A percentile compares a stretch with the other conserved stretches of the same genome.
phyloP scores from a whole-genome alignment of 192 early-diverging fungal species.

The Lunasporangiospora selenospora region DNA sequence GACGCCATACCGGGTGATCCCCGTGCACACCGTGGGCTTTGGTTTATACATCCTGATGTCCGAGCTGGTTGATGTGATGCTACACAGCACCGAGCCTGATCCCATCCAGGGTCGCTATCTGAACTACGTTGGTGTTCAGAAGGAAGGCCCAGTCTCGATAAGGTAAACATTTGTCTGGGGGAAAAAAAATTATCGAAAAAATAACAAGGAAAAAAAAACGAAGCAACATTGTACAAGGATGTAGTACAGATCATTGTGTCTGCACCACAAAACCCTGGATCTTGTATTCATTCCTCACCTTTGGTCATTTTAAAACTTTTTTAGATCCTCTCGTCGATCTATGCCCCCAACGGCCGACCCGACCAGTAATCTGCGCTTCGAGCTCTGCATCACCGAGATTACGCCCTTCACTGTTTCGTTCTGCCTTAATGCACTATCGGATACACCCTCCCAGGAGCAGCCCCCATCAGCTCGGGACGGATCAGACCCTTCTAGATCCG shows the following conservation, averaged over 20 bases:
- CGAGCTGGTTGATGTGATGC: conserved; percentile 46
- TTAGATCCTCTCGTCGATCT: conserved; percentile 15
- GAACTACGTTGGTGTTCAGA: conserved; percentile 34
- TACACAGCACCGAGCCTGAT: conserved; percentile 43
- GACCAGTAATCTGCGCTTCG: conserved; percentile 31
- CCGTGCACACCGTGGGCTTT: conserved; percentile 47
- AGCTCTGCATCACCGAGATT: conserved; percentile 44
- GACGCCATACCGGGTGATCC: conserved; percentile 40
- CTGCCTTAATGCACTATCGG: conserved; percentile 39
- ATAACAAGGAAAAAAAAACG: too few relatives aligned
- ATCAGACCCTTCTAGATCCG: not conserved
- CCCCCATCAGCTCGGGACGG: not conserved
- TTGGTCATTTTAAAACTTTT: too few relatives aligned
- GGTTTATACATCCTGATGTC: conserved; percentile 47
- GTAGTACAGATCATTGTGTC: too few relatives aligned
- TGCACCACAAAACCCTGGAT: too few relatives aligned
- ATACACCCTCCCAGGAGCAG: conserved; percentile 1
- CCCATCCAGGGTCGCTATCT: conserved; percentile 35
- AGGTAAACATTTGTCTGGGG: too few relatives aligned
- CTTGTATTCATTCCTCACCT: too few relatives aligned
- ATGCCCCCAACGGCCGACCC: conserved; percentile 1
- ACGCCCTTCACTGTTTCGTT: conserved; percentile 43
- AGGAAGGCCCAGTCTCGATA: conserved; percentile 29
- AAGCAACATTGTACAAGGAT: too few relatives aligned
- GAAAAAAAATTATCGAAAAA: too few relatives aligned